Base-by-base conservation (phyloP, 2,329 filamentous ascomycete species). In the Fusarium piperis region DNA sequence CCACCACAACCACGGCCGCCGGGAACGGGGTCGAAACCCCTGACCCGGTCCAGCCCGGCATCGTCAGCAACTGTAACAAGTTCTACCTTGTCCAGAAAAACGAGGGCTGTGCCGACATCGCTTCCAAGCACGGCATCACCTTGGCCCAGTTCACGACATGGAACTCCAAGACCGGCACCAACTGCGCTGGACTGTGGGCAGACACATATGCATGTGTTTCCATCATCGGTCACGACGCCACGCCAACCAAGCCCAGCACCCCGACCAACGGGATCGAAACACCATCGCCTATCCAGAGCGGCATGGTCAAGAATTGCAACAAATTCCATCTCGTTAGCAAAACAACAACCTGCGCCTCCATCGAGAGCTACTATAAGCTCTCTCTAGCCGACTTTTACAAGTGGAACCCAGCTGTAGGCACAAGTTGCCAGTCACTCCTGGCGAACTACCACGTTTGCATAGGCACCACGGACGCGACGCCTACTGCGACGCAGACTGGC, bases 221-320 rank as follows among this genome's bases (percentile, higher is more conserved):
- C 18, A 39, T 39, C 38, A 39, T 39, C 11, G 38, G 36, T 11
- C 38, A 39, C 18, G 18, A 39, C 38, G n/a, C 38, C 3, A 39
- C 38, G 5, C 38, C 38, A 20, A 39, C n/a, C 38, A 39, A 39
- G 38, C n/a, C 38, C 18, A 39, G 38, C n/a, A 39, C 38, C 11
- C 38, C 18, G 20, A 39, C n/a, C 11, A 39, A 39, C n/a, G 18
- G 38, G n/a, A 39, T 39, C 11, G 18, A 39, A 20, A 39, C 38
- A 13, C 38, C 38, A 3, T 39, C 38, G 7, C 38, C 36, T 4
- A 39, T 39, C n/a, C 36, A 39, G 11, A 30, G 8, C 8, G 48
- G 30, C 7, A 69, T 72, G 46, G 66, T 61, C 3, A 38, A 35
- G 26, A 70, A 72, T 53, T 74, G 71, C 52, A 59, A 74, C 35